Evolutionary conservation across 805 yeast genomes (phyloP), one percentile per base, ranked within the genome.

Genomic region (Yamadazyma nakazawae): DNA sequence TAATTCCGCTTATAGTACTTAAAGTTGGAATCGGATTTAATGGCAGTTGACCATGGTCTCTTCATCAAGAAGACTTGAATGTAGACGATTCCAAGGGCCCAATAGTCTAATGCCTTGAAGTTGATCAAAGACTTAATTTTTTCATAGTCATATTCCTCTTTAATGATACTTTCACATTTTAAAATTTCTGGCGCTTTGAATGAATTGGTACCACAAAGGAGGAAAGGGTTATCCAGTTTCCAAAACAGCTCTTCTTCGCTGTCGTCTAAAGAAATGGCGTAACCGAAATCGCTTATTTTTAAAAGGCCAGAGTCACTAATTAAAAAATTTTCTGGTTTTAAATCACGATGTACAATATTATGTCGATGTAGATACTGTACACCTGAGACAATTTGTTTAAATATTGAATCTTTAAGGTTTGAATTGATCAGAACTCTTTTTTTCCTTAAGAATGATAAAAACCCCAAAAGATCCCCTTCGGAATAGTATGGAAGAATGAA

Each of bases 141-240:
- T 12, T 42, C 36, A 1, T 43, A 19, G 28, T 40, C 44, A 9
- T 46, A 24, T n/a, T 45, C 40, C 21, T 38, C 53, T 7, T 51
- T 42, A 7, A 55, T 42, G 8, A 52, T 49, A 2, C 41, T 43
- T 42, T 67, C 71, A 45, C 45, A 45, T 30, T 54, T 39, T 50
- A 62, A 74, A 26, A 78, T 50, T 54, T 79, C 84, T 0, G 84
- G 84, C 0, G 83, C 75, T 53, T 77, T 79, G 60, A 77, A 79
- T 6, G 80, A 72, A 19, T 66, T 66, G 1, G 84, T 79, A 2
- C 84, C 84, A 50, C 76, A 61, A 37, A 54, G 61, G 36, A 61
- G 44, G 31, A 37, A 43, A 6, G 40, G 32, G 24, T 49, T 50
- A 17, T 52, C 50, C 9, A 17, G 10, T 13, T 32, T 46, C 56